Conservation (phyloP, 306 rosid species). For the Begonia masoniana region DNA sequence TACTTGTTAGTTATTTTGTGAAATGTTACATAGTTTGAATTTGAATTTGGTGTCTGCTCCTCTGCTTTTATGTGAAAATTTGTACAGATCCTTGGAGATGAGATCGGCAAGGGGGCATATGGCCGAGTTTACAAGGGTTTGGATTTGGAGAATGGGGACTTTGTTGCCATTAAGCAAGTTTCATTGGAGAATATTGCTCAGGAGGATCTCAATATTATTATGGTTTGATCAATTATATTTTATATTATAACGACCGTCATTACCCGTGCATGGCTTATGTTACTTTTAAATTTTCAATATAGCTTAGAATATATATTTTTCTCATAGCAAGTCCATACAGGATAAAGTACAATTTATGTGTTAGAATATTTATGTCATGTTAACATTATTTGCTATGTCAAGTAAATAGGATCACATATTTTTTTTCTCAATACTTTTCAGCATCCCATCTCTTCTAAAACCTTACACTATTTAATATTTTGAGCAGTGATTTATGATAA, state of each 20-base stretch:
- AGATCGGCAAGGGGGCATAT: slow-evolving; percentile 97
- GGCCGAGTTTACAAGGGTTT: slow-evolving; percentile 97
- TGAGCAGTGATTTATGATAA: too few species aligned
- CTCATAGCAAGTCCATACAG: too few species aligned
- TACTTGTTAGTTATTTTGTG: not conserved
- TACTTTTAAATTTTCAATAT: too few species aligned
- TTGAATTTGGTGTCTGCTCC: slow-evolving; percentile 1
- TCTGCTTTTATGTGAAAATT: slow-evolving; percentile 12
- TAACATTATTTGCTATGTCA: too few species aligned
- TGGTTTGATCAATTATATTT: slow-evolving; percentile 40
- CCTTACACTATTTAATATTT: too few species aligned
- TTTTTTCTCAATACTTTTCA: too few species aligned
- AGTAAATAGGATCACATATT: too few species aligned
- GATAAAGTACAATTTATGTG: too few species aligned
- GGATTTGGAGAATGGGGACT: slow-evolving; percentile 97
- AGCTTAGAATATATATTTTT: too few species aligned
- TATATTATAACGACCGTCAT: not conserved
- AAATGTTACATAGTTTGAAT: slow-evolving; percentile 7
- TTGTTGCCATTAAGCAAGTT: slow-evolving; percentile 97
- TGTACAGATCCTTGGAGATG: slow-evolving; percentile 98
- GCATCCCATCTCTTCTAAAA: too few species aligned
- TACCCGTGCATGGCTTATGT: not conserved
- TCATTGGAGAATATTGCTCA: slow-evolving; percentile 99
- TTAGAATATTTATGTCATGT: too few species aligned
- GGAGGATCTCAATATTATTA: slow-evolving; percentile 96